Conservation (phyloP, 805 yeast genomes). For the Wickerhamomyces chaumierensis region DNA sequence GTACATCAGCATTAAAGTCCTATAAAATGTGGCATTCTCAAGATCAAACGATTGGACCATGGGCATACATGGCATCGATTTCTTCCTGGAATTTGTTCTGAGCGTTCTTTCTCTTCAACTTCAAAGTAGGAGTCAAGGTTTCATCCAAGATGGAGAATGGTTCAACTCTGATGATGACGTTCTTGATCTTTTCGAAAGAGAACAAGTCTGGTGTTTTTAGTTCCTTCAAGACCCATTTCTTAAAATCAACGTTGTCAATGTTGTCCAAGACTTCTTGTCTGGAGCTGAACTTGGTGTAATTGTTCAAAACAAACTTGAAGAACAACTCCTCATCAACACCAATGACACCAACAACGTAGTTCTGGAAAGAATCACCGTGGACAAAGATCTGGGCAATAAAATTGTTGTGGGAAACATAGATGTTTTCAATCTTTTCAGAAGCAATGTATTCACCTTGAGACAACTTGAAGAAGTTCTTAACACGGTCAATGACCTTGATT, state of each 20-base stretch:
- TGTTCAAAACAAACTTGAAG: constrained; percentile 10
- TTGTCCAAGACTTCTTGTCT: constrained; percentile 13
- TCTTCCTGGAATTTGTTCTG: constrained; percentile 29
- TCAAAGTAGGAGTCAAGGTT: constrained; percentile 48
- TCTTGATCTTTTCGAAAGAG: constrained; percentile 43
- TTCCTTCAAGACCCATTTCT: constrained; percentile 22
- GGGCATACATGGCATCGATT: constrained; percentile 32
- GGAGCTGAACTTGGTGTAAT: constrained; percentile 9
- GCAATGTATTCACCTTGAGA: constrained; percentile 63
- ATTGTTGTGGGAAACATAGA: constrained; percentile 44
- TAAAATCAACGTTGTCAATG: constrained; percentile 22
- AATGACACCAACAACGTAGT: constrained; percentile 46
- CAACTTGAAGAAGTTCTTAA: constrained; percentile 66
- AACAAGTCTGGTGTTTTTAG: constrained; percentile 30
- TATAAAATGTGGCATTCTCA: too few relatives aligned
- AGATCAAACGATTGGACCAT: constrained; percentile 20
- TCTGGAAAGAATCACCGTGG: constrained; percentile 52
- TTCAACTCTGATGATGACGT: constrained; percentile 33
- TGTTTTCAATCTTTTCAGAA: constrained; percentile 64
- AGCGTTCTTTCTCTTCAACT: constrained; percentile 43
- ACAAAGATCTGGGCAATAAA: constrained; percentile 42
- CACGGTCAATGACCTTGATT: constrained; percentile 56
- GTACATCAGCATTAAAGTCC: too few relatives aligned
- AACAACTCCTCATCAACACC: constrained; percentile 42
- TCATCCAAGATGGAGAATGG: constrained; percentile 43